phyloP scores from a whole-genome alignment of 108 stramenopile species.

The Skeletonema costatum region DNA sequence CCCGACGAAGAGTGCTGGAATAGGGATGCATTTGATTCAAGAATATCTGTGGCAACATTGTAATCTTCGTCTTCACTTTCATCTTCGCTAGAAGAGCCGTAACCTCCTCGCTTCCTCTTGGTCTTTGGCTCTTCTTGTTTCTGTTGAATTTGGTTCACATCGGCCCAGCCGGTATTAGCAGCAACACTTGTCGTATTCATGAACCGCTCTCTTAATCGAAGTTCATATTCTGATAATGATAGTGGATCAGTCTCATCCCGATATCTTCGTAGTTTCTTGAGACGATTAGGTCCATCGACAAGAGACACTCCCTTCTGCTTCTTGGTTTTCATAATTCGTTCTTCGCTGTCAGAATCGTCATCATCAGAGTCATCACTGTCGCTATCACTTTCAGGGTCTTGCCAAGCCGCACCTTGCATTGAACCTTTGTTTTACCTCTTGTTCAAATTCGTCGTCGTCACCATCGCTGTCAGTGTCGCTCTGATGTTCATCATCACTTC shows the following conservation, averaged over 20 bases:
- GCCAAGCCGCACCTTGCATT: constrained; percentile 44
- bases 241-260: constrained; percentile 54
- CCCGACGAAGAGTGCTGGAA: constrained; percentile 28
- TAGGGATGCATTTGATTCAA: constrained; percentile 43
- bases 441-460: constrained; percentile 21
- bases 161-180: constrained; percentile 77
- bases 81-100: constrained; percentile 23
- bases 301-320: constrained; percentile 27
- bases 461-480: constrained; percentile 21
- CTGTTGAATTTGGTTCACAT: constrained; percentile 18
- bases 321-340: constrained; percentile 11
- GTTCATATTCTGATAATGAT: constrained; percentile 68
- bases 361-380: constrained; percentile 25
- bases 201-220: constrained; percentile 72
- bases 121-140: constrained; percentile 7
- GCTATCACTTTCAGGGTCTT: constrained; percentile 23
- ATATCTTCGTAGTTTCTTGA: constrained; percentile 70
- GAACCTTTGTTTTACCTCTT: constrained; percentile 16
- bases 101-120: constrained; percentile 25
- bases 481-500: constrained; percentile 7
- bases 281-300: constrained; percentile 49
- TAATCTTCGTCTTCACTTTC: constrained; percentile 43
- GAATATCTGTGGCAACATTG: constrained; percentile 21
- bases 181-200: constrained; percentile 58
- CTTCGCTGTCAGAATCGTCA: constrained; percentile 42